Evolutionary conservation across 805 yeast species (phyloP), one percentile per base, ranked within the genome.

Genomic region (Clavispora santaluciae): DNA sequence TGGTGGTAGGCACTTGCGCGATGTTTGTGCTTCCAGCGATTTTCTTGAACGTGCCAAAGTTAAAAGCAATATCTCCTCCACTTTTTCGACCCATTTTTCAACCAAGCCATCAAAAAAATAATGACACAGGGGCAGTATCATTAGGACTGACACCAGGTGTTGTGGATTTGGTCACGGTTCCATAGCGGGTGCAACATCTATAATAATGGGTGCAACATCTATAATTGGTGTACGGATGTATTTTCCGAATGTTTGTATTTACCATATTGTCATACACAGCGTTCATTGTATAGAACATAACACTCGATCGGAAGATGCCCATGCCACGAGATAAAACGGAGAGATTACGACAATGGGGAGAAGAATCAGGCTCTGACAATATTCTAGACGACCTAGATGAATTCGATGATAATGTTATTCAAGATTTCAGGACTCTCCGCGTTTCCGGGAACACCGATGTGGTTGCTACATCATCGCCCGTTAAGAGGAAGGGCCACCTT

Each of bases 101-200:
- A 55, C 88, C 88, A 1, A 72, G 63, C 30, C 54, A 61, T 29
- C 86, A 81, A 52, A 66, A 74, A 34, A 79, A 81, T 48, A 81
- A 83, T 51, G 88, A 83, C 53, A 82, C 88, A 0, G 88, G 87
- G 4, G 5, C 15, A 4, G 31, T 20, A 2, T 28, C 31, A 6
- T 12, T 28, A 5, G 20, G 31, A 28, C 7, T 12, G 2, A 28
- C 31, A 6, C 20, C 31, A 12, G 31, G 31, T 18, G 2, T 28
- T 28, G 11, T 15, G n/a, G 31, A 28, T 4, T 28, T 28, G 20
- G 18, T 28, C 3, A 28, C 31, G 11, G 31, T 28, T 1, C 20
- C 18, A 15, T 21, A 22, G 20, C 13, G 25, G 36, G 18, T 33
- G 36, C 36, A 33, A 33, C 36, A 6, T 22, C 18, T 17, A 24